A percentile compares a stretch with the other conserved stretches of the same genome.
phyloP scores from a whole-genome alignment of 1,284 basidiomycete genomes.

The Macrocystidia cucumis region DNA sequence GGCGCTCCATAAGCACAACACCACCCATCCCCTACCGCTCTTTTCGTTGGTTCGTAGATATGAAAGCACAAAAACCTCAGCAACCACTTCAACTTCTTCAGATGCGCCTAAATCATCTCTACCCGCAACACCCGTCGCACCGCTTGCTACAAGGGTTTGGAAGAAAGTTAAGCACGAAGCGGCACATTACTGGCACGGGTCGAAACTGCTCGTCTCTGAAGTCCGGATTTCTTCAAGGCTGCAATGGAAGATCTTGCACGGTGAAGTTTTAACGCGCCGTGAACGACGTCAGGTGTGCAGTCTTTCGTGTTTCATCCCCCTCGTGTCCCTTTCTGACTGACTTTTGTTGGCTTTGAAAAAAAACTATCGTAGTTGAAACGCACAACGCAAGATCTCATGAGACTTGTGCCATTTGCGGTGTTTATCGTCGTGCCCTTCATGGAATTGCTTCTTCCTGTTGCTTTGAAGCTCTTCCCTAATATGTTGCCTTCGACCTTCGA shows the following conservation, averaged over 20 bases:
- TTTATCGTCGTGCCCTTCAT: slow-evolving; percentile 98
- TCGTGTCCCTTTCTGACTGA: background rate
- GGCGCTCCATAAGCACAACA: slow-evolving; percentile 8
- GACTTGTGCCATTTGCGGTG: slow-evolving; percentile 91
- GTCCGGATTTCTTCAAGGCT: slow-evolving; percentile 86
- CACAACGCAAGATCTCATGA: slow-evolving; percentile 88
- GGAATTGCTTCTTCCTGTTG: slow-evolving; percentile 96
- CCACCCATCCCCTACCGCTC: slow-evolving; percentile 11
- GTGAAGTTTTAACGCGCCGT: slow-evolving; percentile 85
- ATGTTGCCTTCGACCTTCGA: slow-evolving; percentile 99
- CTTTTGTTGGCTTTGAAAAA: slow-evolving; percentile 11
- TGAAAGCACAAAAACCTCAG: slow-evolving; percentile 20
- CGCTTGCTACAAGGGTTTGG: slow-evolving; percentile 66
- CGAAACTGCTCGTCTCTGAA: slow-evolving; percentile 92
- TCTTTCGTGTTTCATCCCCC: slow-evolving; percentile 3
- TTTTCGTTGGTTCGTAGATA: slow-evolving; percentile 15
- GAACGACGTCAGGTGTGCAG: slow-evolving; percentile 87
- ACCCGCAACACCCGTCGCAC: slow-evolving; percentile 43
- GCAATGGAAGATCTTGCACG: slow-evolving; percentile 89
- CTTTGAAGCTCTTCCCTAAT: slow-evolving; percentile 96
- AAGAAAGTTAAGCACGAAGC: slow-evolving; percentile 94
- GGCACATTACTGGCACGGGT: slow-evolving; percentile 95
- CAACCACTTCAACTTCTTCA: slow-evolving; percentile 13
- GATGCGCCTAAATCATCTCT: slow-evolving; percentile 22
- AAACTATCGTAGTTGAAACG: slow-evolving; percentile 93